phyloP scores from a whole-genome alignment of 176 grass and related monocot species.

The Musa acuminata region DNA sequence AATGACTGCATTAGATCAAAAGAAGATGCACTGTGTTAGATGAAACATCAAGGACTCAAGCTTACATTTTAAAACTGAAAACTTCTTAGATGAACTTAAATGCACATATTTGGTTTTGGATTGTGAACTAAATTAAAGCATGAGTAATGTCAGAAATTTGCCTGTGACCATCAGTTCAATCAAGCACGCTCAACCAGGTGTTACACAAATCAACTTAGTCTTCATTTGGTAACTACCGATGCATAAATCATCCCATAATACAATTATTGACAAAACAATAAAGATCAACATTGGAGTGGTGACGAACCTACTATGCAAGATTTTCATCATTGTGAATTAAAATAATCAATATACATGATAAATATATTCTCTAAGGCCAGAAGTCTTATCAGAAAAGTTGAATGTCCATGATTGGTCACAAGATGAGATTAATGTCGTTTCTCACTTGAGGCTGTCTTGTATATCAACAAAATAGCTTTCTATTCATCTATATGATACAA shows the following conservation, averaged over 20 bases:
- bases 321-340: no score
- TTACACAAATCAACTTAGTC: background rate
- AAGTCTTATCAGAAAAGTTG: no score
- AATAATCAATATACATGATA: no score
- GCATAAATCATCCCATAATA: background rate
- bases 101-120: background rate
- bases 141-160: background rate
- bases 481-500: no score
- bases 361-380: no score
- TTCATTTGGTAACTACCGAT: background rate
- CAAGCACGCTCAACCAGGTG: no score
- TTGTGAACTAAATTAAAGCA: background rate
- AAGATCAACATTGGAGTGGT: background rate
- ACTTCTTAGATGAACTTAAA: background rate
- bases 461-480: no score
- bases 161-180: no score
- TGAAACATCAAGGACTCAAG: background rate
- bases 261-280: background rate
- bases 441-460: no score
- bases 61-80: background rate
- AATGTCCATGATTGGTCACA: no score
- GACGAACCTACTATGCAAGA: no score
- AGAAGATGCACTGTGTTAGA: background rate
- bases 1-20: constrained; percentile 42
- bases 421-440: no score